A percentile compares a stretch with the other conserved stretches of the same genome.
Evolutionary conservation across 441 rosid genomes (phyloP).

Genomic region (Rhodomyrtus psidioides): DNA sequence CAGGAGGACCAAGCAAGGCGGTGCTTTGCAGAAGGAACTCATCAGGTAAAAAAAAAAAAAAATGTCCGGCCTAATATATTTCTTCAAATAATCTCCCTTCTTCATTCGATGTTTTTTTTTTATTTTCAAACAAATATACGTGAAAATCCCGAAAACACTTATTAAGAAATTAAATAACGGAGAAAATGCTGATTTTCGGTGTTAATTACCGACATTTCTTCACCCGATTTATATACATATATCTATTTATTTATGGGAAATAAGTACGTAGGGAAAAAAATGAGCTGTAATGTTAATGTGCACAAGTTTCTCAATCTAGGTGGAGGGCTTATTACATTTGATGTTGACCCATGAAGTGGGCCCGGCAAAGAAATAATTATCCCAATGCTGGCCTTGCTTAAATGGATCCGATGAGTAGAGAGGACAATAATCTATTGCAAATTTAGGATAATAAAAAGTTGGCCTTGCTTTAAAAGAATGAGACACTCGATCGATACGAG

Average conservation of each 20-base stretch:
- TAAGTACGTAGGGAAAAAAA: neutral
- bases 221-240: too few relatives aligned
- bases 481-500: too few relatives aligned
- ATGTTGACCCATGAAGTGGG: neutral
- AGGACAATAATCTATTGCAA: too few relatives aligned
- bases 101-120: neutral
- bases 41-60: constrained; percentile 21
- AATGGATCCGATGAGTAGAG: too few relatives aligned
- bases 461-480: too few relatives aligned
- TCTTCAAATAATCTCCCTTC: neutral
- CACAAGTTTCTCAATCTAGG: neutral
- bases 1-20: constrained; percentile 30
- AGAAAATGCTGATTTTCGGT: neutral
- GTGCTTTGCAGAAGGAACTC: constrained; percentile 39
- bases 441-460: too few relatives aligned
- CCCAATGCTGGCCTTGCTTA: too few relatives aligned
- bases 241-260: neutral
- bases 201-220: too few relatives aligned
- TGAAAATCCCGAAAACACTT: neutral
- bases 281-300: neutral
- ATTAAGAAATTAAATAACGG: neutral
- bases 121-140: neutral
- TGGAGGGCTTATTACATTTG: neutral
- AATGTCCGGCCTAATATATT: neutral
- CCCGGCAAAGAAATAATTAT: neutral